These are phyloP conservation scores for Beauveria medogensis DNA, from an alignment of 2,329 filamentous ascomycete genomes.

Conservation along the genomic window DNA sequence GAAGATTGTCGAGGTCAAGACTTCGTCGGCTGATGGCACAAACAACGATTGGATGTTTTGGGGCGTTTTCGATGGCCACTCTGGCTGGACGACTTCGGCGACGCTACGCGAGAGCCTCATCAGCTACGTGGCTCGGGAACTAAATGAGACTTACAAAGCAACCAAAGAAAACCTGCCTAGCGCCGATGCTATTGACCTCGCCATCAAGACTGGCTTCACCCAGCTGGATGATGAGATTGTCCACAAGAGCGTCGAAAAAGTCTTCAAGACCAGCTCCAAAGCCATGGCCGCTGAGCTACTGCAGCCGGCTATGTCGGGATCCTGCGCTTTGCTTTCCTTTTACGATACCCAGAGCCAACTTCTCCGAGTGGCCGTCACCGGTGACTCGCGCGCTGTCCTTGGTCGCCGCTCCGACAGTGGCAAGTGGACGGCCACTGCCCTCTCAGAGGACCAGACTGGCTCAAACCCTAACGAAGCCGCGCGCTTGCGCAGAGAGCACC, in stretches of 20 bases:
- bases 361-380: slow-evolving; percentile 88
- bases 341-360: slow-evolving; percentile 85
- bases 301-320: slow-evolving; percentile 90
- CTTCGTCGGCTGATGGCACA: slow-evolving; percentile 34
- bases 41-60: slow-evolving; percentile 98
- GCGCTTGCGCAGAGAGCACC: slow-evolving; percentile 77
- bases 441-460: slow-evolving; percentile 92
- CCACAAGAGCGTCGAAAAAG: slow-evolving; percentile 84
- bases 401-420: slow-evolving; percentile 69
- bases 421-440: slow-evolving; percentile 85
- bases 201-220: slow-evolving; percentile 87
- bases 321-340: slow-evolving; percentile 91
- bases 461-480: slow-evolving; percentile 76
- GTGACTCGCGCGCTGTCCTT: slow-evolving; percentile 90
- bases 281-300: slow-evolving; percentile 85
- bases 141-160: slow-evolving; percentile 85
- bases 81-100: slow-evolving; percentile 95
- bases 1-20: slow-evolving; percentile 88
- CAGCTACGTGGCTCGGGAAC: slow-evolving; percentile 82
- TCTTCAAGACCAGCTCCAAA: slow-evolving; percentile 82
- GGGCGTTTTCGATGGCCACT: slow-evolving; percentile 97
- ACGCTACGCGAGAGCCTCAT: slow-evolving; percentile 91
- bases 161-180: slow-evolving; percentile 56
- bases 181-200: slow-evolving; percentile 73
- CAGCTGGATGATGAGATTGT: slow-evolving; percentile 91